These are phyloP conservation scores for Clonostachys sp. DNA, from an alignment of 2,329 filamentous ascomycete genomes.

Conservation along the genomic window DNA sequence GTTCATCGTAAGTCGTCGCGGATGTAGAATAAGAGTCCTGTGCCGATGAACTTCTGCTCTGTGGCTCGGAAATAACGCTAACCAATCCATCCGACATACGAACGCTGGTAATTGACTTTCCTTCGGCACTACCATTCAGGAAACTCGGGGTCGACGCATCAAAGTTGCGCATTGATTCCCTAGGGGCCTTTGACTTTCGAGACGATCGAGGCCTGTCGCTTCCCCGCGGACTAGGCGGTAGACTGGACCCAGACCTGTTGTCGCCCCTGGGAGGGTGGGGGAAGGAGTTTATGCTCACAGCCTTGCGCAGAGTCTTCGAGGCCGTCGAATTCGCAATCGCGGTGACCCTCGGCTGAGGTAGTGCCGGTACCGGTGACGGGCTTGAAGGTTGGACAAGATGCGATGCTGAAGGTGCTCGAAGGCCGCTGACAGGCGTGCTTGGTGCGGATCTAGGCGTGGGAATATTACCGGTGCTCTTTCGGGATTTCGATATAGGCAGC, in stretches of 20 bases:
- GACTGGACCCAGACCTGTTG: constrained; percentile 46
- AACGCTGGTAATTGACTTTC: constrained; percentile 63
- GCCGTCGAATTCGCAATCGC: constrained; percentile 44
- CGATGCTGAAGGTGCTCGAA: constrained; percentile 56
- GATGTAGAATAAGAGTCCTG: constrained; percentile 91
- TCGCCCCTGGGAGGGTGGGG: constrained; percentile 78
- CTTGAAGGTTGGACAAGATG: constrained; percentile 42
- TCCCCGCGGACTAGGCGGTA: constrained; percentile 58
- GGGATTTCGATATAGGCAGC: constrained; percentile 67
- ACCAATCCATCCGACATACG: constrained; percentile 72
- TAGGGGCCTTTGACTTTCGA: constrained; percentile 52
- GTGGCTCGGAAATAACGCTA: constrained; percentile 75
- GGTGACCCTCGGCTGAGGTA: constrained; percentile 51
- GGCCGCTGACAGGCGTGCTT: constrained; percentile 49
- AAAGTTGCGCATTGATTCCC: constrained; percentile 46
- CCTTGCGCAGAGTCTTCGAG: constrained; percentile 70
- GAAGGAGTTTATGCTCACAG: constrained; percentile 90
- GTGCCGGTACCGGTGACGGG: constrained; percentile 44
- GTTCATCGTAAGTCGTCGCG: constrained; percentile 82
- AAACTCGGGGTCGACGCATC: constrained; percentile 61
- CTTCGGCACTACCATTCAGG: constrained; percentile 74
- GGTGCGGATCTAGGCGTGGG: constrained; percentile 36
- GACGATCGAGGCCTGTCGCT: constrained; percentile 40
- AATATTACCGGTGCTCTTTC: constrained; percentile 56
- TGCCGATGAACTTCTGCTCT: constrained; percentile 87